A percentile compares a stretch with the other conserved stretches of the same genome.
Evolutionary conservation across 805 yeast genomes (phyloP).

Genomic region (Myxozyma melibiosi): DNA sequence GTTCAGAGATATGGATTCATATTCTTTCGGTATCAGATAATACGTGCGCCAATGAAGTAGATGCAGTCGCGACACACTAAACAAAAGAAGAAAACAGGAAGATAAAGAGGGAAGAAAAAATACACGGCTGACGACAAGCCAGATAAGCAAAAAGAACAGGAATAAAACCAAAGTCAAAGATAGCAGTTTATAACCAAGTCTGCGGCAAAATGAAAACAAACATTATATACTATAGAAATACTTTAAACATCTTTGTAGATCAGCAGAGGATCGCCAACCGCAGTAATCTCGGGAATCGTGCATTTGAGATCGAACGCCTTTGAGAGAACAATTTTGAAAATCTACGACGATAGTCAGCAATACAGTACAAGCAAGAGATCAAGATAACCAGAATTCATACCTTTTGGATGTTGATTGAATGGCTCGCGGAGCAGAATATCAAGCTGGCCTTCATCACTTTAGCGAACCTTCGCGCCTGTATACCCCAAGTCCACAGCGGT

Average conservation of each 20-base stretch:
- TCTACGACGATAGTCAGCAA: slow-evolving; percentile 39
- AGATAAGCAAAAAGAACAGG: neutral
- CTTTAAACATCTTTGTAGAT: slow-evolving; percentile 51
- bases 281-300: slow-evolving; percentile 78
- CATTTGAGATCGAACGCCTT: slow-evolving; percentile 86
- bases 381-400: slow-evolving; percentile 11
- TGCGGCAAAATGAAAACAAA: neutral
- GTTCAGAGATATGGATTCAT: too few relatives aligned
- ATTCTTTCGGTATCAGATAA: too few relatives aligned
- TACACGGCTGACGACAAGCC: neutral
- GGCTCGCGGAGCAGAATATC: slow-evolving; percentile 87
- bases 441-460: slow-evolving; percentile 83
- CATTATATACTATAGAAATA: neutral
- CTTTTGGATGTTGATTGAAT: slow-evolving; percentile 89
- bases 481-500: neutral
- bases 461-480: slow-evolving; percentile 73
- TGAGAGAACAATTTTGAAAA: slow-evolving; percentile 85
- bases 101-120: neutral
- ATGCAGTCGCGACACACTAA: too few relatives aligned
- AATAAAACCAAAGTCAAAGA: neutral
- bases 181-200: neutral
- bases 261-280: slow-evolving; percentile 89
- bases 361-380: neutral
- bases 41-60: too few relatives aligned
- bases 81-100: too few relatives aligned